Conservation (phyloP, 2,329 filamentous ascomycete genomes). For the Penicillium capsulatum region DNA sequence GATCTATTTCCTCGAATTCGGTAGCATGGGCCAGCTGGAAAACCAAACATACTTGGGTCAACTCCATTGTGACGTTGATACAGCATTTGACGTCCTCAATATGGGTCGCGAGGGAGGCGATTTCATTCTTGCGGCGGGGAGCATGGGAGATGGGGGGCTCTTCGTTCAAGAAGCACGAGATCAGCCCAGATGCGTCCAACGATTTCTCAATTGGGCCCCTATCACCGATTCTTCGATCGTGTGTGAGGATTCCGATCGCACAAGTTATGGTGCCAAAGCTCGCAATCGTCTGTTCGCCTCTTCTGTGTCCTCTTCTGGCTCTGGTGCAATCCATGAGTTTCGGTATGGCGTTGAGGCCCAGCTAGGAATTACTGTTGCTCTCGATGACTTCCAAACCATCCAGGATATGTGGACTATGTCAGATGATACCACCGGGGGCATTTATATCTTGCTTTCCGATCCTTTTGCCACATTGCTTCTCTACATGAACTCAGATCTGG, state of each 20-base stretch:
- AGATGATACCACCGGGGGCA: slow-evolving; percentile 28
- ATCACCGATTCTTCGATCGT: slow-evolving; percentile 46
- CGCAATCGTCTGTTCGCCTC: slow-evolving; percentile 63
- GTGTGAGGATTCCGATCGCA: slow-evolving; percentile 15
- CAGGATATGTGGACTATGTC: slow-evolving; percentile 45
- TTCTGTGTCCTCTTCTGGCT: slow-evolving; percentile 56
- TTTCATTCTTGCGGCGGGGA: slow-evolving; percentile 73
- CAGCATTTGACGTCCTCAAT: slow-evolving; percentile 67
- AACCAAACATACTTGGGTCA: slow-evolving; percentile 58
- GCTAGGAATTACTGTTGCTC: slow-evolving; percentile 48
- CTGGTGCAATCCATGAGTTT: slow-evolving; percentile 64
- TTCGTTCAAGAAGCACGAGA: slow-evolving; percentile 64
- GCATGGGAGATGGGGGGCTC: slow-evolving; percentile 70
- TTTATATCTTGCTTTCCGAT: slow-evolving; percentile 42
- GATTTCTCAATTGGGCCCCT: slow-evolving; percentile 60
- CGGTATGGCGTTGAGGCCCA: slow-evolving; percentile 66
- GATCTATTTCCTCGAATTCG: slow-evolving; percentile 68
- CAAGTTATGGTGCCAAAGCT: slow-evolving; percentile 21
- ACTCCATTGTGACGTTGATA: slow-evolving; percentile 70
- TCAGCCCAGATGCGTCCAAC: slow-evolving; percentile 52
- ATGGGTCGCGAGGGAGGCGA: slow-evolving; percentile 66
- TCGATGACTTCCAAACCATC: slow-evolving; percentile 40
- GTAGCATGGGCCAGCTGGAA: slow-evolving; percentile 52
- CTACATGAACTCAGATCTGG: slow-evolving; percentile 34
- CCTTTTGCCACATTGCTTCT: slow-evolving; percentile 40